Conservation (phyloP, 805 yeast species). For the Deakozyma indianensis region DNA sequence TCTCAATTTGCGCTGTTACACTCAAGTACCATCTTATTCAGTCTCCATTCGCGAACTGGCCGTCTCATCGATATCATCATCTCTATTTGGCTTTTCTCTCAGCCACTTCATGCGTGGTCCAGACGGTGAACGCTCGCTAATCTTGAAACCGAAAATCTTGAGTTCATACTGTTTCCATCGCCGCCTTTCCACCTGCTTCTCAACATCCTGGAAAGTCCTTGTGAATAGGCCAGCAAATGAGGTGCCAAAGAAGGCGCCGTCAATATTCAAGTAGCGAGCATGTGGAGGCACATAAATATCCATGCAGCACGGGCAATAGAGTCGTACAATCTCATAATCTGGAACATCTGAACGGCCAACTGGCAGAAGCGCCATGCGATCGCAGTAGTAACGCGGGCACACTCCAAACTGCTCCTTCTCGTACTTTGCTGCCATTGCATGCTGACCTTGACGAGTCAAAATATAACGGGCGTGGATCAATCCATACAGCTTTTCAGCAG, state of each 20-base stretch:
- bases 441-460: slow-evolving; percentile 75
- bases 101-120: slow-evolving; percentile 98
- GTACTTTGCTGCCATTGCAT: slow-evolving; percentile 78
- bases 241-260: slow-evolving; percentile 96
- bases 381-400: slow-evolving; percentile 83
- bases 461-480: slow-evolving; percentile 88
- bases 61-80: slow-evolving; percentile 42
- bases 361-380: slow-evolving; percentile 80
- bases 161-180: slow-evolving; percentile 40
- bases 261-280: slow-evolving; percentile 74
- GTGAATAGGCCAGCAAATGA: slow-evolving; percentile 87
- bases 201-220: slow-evolving; percentile 83
- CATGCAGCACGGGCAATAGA: slow-evolving; percentile 89
- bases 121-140: slow-evolving; percentile 55
- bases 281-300: slow-evolving; percentile 83
- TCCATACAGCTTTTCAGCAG: slow-evolving; percentile 88
- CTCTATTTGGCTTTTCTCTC: slow-evolving; percentile 56
- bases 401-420: slow-evolving; percentile 80
- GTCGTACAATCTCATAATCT: slow-evolving; percentile 80
- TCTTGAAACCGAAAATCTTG: slow-evolving; percentile 75
- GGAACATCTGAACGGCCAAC: slow-evolving; percentile 84
- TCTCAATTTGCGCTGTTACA: too few species aligned
- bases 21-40: too few species aligned
- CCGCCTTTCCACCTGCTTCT: slow-evolving; percentile 52
- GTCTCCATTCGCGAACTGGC: neutral